These are phyloP conservation scores for Picea engelmannii DNA, from an alignment of 83 land plant genomes.

Conservation along the genomic window DNA sequence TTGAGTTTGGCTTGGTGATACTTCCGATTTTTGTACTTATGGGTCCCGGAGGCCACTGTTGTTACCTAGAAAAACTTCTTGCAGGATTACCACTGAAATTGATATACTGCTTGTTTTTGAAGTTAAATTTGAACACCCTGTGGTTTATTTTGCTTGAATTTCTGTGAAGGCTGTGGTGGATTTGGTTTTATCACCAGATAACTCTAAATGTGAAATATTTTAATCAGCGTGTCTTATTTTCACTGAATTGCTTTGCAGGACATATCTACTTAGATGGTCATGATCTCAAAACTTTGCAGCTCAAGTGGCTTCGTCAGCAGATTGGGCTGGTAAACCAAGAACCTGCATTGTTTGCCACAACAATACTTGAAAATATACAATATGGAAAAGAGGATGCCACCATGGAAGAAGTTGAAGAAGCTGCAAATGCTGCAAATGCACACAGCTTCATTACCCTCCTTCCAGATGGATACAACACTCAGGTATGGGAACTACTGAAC, in stretches of 20 bases:
- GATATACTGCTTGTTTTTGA: too few species aligned
- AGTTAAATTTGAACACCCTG: not conserved
- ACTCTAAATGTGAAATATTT: too few species aligned
- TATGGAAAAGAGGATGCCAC: constrained; percentile 94
- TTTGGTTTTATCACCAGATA: not conserved
- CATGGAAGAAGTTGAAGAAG: constrained; percentile 80
- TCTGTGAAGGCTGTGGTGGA: not conserved
- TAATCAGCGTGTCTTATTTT: too few species aligned
- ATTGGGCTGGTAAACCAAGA: constrained; percentile 97
- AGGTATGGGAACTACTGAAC: constrained; percentile 37
- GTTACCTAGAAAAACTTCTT: too few species aligned
- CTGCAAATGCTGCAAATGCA: constrained; percentile 94
- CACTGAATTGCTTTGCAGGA: constrained; percentile 42
- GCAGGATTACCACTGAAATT: too few species aligned
- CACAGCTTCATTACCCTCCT: constrained; percentile 85
- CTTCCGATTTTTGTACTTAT: not conserved
- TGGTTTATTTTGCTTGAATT: not conserved
- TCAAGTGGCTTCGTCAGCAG: constrained; percentile 88
- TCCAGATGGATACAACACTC: constrained; percentile 89
- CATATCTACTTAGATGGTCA: constrained; percentile 76
- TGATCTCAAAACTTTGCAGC: constrained; percentile 81
- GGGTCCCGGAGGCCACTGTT: not conserved
- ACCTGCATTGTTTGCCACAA: constrained; percentile 98
- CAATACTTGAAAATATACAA: constrained; percentile 86
- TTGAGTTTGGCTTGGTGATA: too few species aligned